phyloP scores from a whole-genome alignment of 2,329 filamentous ascomycete genomes.

The Colletotrichum trifolii region DNA sequence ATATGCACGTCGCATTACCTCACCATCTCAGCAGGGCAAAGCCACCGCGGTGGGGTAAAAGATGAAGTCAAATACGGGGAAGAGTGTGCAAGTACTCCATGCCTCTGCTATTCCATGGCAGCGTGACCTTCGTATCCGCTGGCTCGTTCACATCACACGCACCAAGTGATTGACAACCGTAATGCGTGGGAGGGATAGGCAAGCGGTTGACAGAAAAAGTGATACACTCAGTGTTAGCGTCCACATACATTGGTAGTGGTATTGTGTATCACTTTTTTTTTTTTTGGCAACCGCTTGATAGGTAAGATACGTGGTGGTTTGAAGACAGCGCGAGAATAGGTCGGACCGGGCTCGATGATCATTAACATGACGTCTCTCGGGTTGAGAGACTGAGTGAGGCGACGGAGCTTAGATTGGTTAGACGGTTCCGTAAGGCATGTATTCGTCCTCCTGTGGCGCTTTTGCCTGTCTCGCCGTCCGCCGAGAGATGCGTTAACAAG shows the following conservation, averaged over 20 bases:
- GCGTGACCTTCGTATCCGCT: slow-evolving; percentile 29
- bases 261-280: too few species aligned
- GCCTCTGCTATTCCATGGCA: not conserved
- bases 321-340: slow-evolving; percentile 12
- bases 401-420: slow-evolving; percentile 21
- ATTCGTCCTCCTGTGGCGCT: slow-evolving; percentile 26
- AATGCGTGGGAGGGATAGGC: slow-evolving; percentile 16
- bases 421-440: slow-evolving; percentile 13
- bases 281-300: too few species aligned
- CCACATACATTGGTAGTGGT: too few species aligned
- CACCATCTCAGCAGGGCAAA: slow-evolving; percentile 32
- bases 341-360: not conserved
- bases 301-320: slow-evolving; percentile 1
- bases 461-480: slow-evolving; percentile 16
- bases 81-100: slow-evolving; percentile 3
- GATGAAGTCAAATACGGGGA: slow-evolving; percentile 31
- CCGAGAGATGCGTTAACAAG: slow-evolving; percentile 31
- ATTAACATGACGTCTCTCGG: not conserved
- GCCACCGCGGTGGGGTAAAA: slow-evolving; percentile 30
- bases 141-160: slow-evolving; percentile 21
- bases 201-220: too few species aligned
- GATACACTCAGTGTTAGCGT: too few species aligned
- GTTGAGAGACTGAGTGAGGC: slow-evolving; percentile 26
- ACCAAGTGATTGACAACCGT: slow-evolving; percentile 26
- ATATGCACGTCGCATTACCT: slow-evolving; percentile 36